Evolutionary conservation across 23 red algal genomes (phyloP), one percentile per base, ranked within the genome.

Genomic region (Gracilaria domingensis): DNA sequence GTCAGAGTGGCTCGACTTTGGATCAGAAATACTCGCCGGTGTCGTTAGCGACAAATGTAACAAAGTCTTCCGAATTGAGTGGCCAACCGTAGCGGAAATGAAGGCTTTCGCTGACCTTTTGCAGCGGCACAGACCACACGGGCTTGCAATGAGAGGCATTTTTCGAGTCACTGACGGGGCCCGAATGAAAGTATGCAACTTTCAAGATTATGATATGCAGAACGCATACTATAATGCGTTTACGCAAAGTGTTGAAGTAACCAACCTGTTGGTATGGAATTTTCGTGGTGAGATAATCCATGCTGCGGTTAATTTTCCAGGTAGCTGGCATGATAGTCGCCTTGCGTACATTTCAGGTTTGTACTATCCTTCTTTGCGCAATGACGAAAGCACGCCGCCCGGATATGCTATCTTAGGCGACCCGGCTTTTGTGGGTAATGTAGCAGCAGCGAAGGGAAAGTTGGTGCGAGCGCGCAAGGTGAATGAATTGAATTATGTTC

Each of bases 181-280:
- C 4, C 17, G 83, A 38, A 71, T 86, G 16, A 50, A 0, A 21
- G 62, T 50, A 40, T 49, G 49, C 4, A 48, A 72, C 45, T 86
- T 69, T 54, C 42, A 28, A 62, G 62, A 48, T 42, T n/a, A 2
- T 49, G 66, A 74, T 32, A 30, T 0, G 40, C 1, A 86, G 0
- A 86, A 86, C 39, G 57, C 61, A 29, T 86, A 45, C 50, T 86
- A 86, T 33, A 64, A 71, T 26, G 61, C 32, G 28, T 72, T 48
- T 11, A 86, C 61, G 18, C 39, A 45, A 53, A 70, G 62, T 29
- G 59, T 86, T 9, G 53, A 80, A 40, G 75, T 80, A 11, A 56
- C 75, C 20, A 80, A 80, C 39, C 30, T 80, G 14, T 53, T n/a
- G n/a, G n/a, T n/a, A n/a, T n/a, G n/a, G n/a, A n/a, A n/a, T n/a